phyloP scores from a whole-genome alignment of 2,329 filamentous ascomycete species.

The Venturia oleaginea region DNA sequence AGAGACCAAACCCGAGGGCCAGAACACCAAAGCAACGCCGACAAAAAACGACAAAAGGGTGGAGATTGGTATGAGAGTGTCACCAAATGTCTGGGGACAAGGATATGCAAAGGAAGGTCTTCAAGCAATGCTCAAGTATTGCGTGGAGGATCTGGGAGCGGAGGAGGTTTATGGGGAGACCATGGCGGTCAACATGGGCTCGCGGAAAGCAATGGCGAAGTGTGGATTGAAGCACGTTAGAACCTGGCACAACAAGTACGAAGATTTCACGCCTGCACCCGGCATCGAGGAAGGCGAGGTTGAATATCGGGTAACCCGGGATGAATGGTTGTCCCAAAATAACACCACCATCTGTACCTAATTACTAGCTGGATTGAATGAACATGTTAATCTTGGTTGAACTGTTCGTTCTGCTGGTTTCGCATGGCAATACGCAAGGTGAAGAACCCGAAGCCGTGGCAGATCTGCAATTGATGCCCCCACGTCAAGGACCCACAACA shows the following conservation, averaged over 20 bases:
- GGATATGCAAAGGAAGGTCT: slow-evolving; percentile 10
- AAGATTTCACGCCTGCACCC: slow-evolving; percentile 8
- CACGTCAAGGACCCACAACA: neutral
- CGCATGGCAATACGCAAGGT: neutral
- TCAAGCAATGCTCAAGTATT: slow-evolving; percentile 7
- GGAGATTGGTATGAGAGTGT: slow-evolving; percentile 8
- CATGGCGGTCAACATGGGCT: slow-evolving; percentile 8
- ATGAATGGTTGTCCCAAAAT: neutral
- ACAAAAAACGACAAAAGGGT: neutral
- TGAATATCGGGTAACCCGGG: slow-evolving; percentile 6
- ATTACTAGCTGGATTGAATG: too few relatives aligned
- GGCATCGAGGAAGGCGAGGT: slow-evolving; percentile 11
- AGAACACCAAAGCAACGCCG: neutral
- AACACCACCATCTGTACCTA: neutral
- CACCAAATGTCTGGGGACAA: slow-evolving; percentile 6
- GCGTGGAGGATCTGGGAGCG: slow-evolving; percentile 3
- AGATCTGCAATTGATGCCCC: neutral
- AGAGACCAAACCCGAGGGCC: neutral
- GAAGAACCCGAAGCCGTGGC: neutral
- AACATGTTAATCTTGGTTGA: neutral
- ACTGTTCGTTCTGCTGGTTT: neutral
- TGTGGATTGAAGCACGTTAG: slow-evolving; percentile 9
- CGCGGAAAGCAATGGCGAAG: slow-evolving; percentile 4
- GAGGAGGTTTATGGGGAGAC: slow-evolving; percentile 10
- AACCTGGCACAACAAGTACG: slow-evolving; percentile 10